These are phyloP conservation scores for Jaltomata sinuosa DNA, from an alignment of 257 asterid genomes.

Conservation along the genomic window DNA sequence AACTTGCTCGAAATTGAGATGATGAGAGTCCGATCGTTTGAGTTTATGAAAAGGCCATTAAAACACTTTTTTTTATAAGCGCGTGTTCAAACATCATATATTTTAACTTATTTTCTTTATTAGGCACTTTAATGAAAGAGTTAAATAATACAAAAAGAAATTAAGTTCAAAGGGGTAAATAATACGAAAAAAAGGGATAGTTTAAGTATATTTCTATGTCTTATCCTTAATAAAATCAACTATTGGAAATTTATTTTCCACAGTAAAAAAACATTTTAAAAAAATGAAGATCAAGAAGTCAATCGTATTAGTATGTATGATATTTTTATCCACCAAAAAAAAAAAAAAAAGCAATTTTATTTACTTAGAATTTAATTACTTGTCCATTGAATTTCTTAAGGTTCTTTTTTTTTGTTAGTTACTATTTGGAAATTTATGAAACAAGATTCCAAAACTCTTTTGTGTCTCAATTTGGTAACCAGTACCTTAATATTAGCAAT, in stretches of 20 bases:
- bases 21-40: too few relatives aligned
- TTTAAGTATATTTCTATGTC: too few relatives aligned
- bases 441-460: background rate
- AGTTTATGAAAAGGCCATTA: too few relatives aligned
- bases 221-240: background rate
- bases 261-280: background rate
- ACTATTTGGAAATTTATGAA: background rate
- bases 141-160: too few relatives aligned
- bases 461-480: background rate
- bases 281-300: background rate
- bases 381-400: background rate
- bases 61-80: too few relatives aligned
- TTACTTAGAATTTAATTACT: background rate
- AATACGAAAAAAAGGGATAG: too few relatives aligned
- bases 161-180: too few relatives aligned
- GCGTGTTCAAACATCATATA: too few relatives aligned
- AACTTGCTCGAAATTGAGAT: too few relatives aligned
- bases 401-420: background rate
- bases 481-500: background rate
- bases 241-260: background rate
- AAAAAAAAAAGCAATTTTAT: background rate
- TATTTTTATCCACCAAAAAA: too few relatives aligned
- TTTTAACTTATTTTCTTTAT: too few relatives aligned
- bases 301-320: background rate
- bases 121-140: too few relatives aligned